These are phyloP conservation scores for Metschnikowia bowlesiae DNA, from an alignment of 805 yeast species.

Conservation along the genomic window DNA sequence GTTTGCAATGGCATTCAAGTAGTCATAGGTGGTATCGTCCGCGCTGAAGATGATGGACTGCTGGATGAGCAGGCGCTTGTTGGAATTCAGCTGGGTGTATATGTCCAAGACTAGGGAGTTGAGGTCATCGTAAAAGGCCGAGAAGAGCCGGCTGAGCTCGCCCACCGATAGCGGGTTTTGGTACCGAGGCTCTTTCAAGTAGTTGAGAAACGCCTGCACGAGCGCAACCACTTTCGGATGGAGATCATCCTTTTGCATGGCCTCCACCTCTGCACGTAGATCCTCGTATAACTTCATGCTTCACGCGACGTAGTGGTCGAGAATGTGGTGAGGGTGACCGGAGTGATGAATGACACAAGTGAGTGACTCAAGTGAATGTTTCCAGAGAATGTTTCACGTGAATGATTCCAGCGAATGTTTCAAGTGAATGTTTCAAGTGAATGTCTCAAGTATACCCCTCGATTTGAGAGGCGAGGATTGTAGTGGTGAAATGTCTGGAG, in stretches of 20 bases:
- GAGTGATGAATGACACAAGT: too few relatives aligned
- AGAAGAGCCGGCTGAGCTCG: constrained; percentile 33
- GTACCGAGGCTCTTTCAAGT: constrained; percentile 41
- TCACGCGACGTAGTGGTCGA: too few relatives aligned
- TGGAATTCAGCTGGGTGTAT: constrained; percentile 36
- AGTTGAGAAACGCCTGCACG: constrained; percentile 27
- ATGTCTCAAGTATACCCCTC: too few relatives aligned
- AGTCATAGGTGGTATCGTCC: constrained; percentile 33
- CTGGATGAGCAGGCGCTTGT: constrained; percentile 35
- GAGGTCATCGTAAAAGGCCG: constrained; percentile 35
- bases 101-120: constrained; percentile 29
- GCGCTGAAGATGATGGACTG: constrained; percentile 25
- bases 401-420: too few relatives aligned
- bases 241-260: constrained; percentile 13
- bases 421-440: too few relatives aligned
- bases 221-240: constrained; percentile 27
- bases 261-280: constrained; percentile 23
- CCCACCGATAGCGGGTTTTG: constrained; percentile 35
- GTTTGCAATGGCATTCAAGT: constrained; percentile 39
- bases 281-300: constrained; percentile 7
- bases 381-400: not conserved
- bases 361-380: too few relatives aligned
- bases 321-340: too few relatives aligned
- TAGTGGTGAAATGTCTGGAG: too few relatives aligned
- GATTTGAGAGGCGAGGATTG: too few relatives aligned